Evolutionary conservation across 768 basidiomycete species (phyloP).

Genomic region (Tricholoma hemisulphureum): DNA sequence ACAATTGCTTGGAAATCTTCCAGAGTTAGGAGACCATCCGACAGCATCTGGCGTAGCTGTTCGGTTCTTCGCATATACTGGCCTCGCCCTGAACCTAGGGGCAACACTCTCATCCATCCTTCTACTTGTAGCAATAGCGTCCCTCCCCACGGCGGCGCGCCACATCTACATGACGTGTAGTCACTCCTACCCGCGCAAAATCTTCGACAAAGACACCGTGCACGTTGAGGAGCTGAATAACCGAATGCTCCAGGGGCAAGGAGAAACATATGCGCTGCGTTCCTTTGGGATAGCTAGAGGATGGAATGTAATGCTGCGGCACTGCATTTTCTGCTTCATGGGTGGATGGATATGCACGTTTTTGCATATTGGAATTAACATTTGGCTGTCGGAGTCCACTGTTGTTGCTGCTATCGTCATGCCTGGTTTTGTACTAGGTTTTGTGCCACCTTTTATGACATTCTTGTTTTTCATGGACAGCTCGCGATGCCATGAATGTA

Average conservation of each 20-base stretch:
- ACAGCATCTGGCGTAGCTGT: constrained; percentile 10
- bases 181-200: constrained; percentile 16
- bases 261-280: constrained; percentile 20
- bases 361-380: constrained; percentile 8
- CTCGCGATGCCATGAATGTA: constrained; percentile 12
- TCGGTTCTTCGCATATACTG: constrained; percentile 20
- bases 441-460: constrained; percentile 13
- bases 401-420: constrained; percentile 16
- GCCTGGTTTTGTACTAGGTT: constrained; percentile 12
- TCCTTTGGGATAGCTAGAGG: constrained; percentile 21
- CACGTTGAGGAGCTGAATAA: constrained; percentile 14
- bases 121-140: constrained; percentile 21
- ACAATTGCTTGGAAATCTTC: constrained; percentile 16
- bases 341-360: constrained; percentile 16
- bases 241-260: constrained; percentile 14
- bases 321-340: constrained; percentile 17
- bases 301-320: constrained; percentile 16
- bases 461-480: constrained; percentile 19
- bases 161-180: constrained; percentile 19
- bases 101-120: constrained; percentile 22
- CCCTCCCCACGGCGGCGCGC: constrained; percentile 20
- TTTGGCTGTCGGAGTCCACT: constrained; percentile 15
- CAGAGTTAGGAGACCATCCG: background rate
- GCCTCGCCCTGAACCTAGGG: constrained; percentile 21
- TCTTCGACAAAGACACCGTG: constrained; percentile 9